phyloP scores from a whole-genome alignment of 306 rosid genomes.

The Prosopis cineraria region DNA sequence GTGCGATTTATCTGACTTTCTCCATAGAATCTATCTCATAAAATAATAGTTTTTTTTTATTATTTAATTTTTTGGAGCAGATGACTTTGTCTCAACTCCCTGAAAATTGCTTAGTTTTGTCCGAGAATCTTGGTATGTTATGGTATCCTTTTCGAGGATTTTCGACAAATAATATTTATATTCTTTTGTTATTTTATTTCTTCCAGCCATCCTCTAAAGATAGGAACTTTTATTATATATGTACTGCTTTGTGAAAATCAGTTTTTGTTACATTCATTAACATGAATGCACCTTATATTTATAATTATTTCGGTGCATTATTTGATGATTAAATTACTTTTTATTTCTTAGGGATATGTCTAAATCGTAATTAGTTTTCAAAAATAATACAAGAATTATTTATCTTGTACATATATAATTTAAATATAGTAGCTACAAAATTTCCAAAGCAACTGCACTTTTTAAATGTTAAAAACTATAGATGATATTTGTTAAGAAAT shows the following conservation, averaged over 20 bases:
- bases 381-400: background rate
- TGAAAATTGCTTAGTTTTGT: background rate
- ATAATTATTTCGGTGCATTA: background rate
- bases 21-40: too few relatives aligned
- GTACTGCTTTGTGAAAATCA: background rate
- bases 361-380: background rate
- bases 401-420: background rate
- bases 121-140: background rate
- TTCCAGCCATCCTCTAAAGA: background rate
- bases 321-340: background rate
- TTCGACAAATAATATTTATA: background rate
- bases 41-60: too few relatives aligned
- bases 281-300: background rate
- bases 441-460: background rate
- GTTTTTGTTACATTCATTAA: background rate
- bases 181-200: background rate
- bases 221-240: background rate
- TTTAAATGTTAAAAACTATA: background rate
- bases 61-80: background rate
- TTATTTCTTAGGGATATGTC: background rate
- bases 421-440: background rate
- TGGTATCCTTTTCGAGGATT: background rate
- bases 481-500: background rate
- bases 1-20: too few relatives aligned
- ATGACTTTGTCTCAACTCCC: background rate